Base-by-base conservation (phyloP, 148 eudicot species). In the Cornus controversa region DNA sequence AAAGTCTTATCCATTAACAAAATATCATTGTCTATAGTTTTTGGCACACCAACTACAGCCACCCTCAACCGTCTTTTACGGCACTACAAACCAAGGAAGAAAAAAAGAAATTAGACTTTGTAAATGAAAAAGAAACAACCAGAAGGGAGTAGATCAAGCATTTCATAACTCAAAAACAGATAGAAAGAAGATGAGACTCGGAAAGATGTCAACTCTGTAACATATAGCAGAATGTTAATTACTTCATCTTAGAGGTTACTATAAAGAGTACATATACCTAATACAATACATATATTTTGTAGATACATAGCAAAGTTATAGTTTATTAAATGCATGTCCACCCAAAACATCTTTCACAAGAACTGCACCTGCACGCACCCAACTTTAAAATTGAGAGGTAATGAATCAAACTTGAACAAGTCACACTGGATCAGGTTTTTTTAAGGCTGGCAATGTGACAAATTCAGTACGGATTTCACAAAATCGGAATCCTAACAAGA, bases 21-120 rank as follows among this genome's bases (percentile, higher is more conserved):
- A 74, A 96, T 96, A 87, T 96, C 99, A 77, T 96, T 96, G 82
- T 96, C 99, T 42, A 96, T 96, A 72, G 99, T 96, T 86, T 96
- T 96, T 24, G 99, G 99, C 69, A 96, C 98, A 66, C 99, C 97
- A 82, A 96, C 99, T 58, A 93, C 94, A 75, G 94, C 89, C 74
- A 93, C 90, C 84, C 88, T 93, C 87, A 96, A 54, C 84, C 88
- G 80, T 75, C 99, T 91, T 89, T 87, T 93, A 20, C 90, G 86
- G 77, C 96, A 92, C 99, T 96, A 85, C 71, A 76, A 27, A 67
- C 64, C 75, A 78, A 77, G 80, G 45, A 24, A 73, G 63, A 22
- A 69, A 63, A 71, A 72, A 66, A 67, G 54, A 28, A 69, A 68
- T 23, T 58, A 22, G 71, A 79, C 37, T 36, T 78, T 1, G 26